Conservation (phyloP, 352 stramenopile species). For the Globisporangium irregulare region DNA sequence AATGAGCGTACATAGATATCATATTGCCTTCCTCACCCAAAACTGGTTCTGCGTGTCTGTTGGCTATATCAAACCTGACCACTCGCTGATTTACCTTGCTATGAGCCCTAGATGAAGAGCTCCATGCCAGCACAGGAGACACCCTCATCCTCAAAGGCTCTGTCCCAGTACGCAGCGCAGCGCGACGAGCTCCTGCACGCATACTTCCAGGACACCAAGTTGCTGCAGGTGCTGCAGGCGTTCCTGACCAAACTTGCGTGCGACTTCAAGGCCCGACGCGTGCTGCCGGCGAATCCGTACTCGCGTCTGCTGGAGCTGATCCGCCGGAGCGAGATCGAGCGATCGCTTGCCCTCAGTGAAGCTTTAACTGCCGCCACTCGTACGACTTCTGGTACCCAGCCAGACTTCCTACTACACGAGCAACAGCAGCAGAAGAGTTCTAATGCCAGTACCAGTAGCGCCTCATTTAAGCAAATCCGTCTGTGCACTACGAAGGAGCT, state of each 20-base stretch:
- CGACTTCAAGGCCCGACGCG: slow-evolving; percentile 23
- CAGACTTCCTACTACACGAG: slow-evolving; percentile 12
- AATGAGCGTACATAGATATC: slow-evolving; percentile 14
- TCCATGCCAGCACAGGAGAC: not conserved
- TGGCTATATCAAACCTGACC: not conserved
- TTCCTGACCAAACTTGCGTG: slow-evolving; percentile 28
- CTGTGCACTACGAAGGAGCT: slow-evolving; percentile 24
- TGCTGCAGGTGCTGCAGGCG: slow-evolving; percentile 34
- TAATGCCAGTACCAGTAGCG: not conserved
- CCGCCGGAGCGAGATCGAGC: slow-evolving; percentile 27
- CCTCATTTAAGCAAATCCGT: slow-evolving; percentile 3
- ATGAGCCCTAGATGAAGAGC: not conserved
- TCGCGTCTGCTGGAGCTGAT: slow-evolving; percentile 30
- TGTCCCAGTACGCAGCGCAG: slow-evolving; percentile 22
- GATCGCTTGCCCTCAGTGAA: slow-evolving; percentile 14
- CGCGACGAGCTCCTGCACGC: slow-evolving; percentile 35
- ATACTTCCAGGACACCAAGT: slow-evolving; percentile 38
- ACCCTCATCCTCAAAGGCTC: not conserved
- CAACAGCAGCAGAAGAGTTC: slow-evolving; percentile 11
- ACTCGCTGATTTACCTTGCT: not conserved
- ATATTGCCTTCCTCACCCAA: slow-evolving; percentile 5
- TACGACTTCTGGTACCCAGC: not conserved
- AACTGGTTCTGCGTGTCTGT: not conserved
- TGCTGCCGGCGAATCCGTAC: slow-evolving; percentile 42
- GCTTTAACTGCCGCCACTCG: not conserved